Evolutionary conservation across 768 basidiomycete species (phyloP).

Genomic region (Brasilioporus rufonigricans): DNA sequence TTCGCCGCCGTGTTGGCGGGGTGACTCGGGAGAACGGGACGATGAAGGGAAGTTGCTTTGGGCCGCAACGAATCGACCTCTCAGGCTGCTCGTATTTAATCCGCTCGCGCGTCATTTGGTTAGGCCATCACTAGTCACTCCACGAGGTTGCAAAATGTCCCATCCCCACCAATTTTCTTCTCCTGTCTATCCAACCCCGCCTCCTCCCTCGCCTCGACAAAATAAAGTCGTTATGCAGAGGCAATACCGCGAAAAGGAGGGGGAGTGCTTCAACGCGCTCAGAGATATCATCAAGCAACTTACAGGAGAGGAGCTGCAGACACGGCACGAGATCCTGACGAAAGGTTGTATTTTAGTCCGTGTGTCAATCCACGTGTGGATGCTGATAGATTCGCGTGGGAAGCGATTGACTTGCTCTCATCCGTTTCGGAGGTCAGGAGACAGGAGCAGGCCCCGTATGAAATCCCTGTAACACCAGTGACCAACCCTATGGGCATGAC

Average conservation of each 20-base stretch:
- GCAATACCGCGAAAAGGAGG: conserved; percentile 25
- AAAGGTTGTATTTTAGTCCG: conserved; percentile 16
- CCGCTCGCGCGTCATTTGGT: too few species aligned
- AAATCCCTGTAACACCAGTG: not conserved
- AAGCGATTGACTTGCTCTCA: conserved; percentile 12
- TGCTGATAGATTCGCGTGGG: not conserved
- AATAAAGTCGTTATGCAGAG: conserved; percentile 17
- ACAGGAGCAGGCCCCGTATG: not conserved
- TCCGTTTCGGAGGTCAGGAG: not conserved
- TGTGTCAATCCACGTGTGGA: too few species aligned
- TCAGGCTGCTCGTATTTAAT: too few species aligned
- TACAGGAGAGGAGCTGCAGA: conserved; percentile 15
- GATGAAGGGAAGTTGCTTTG: too few species aligned
- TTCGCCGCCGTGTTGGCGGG: too few species aligned
- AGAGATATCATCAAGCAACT: conserved; percentile 14
- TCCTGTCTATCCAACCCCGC: too few species aligned
- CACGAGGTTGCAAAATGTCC: not conserved
- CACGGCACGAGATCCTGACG: conserved; percentile 20
- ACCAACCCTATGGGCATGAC: not conserved
- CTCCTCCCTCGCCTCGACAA: not conserved
- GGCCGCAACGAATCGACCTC: too few species aligned
- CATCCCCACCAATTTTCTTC: not conserved
- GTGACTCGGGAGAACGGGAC: too few species aligned
- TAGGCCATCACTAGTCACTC: not conserved
- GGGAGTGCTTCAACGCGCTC: conserved; percentile 14